These are phyloP conservation scores for Phaeotremella skinneri DNA, from an alignment of 768 basidiomycete genomes.

Conservation along the genomic window DNA sequence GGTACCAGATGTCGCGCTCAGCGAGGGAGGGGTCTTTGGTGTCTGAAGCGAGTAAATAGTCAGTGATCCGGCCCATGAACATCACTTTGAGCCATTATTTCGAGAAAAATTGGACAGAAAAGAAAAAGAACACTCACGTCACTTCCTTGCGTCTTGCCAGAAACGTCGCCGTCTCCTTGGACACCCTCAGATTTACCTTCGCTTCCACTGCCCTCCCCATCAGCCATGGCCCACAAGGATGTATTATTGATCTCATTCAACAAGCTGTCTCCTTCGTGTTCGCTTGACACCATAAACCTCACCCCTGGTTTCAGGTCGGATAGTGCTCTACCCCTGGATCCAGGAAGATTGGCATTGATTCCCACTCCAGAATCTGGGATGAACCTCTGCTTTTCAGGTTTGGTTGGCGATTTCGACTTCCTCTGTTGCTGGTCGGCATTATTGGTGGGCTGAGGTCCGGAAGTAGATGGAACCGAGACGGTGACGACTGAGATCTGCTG, in stretches of 20 bases:
- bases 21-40: constrained; percentile 31
- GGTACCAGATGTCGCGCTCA: constrained; percentile 14
- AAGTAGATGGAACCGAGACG: background rate
- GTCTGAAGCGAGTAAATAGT: constrained; percentile 20
- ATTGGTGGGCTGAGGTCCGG: background rate
- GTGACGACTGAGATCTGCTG: constrained; percentile 2
- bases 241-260: constrained; percentile 51
- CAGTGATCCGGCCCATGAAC: background rate
- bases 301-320: constrained; percentile 38
- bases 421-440: background rate
- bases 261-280: constrained; percentile 48
- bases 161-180: background rate
- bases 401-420: constrained; percentile 16
- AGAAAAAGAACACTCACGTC: constrained; percentile 26
- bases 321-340: background rate
- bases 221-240: constrained; percentile 44
- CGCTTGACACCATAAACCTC: constrained; percentile 48
- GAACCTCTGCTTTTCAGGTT: constrained; percentile 21
- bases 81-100: too few species aligned
- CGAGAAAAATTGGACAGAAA: too few species aligned
- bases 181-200: constrained; percentile 1
- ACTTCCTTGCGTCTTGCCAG: constrained; percentile 15
- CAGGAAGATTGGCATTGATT: constrained; percentile 1
- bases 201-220: constrained; percentile 24
- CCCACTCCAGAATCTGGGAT: constrained; percentile 18